These are phyloP conservation scores for Populus tremula DNA, from an alignment of 345 rosid genomes.

Conservation along the genomic window DNA sequence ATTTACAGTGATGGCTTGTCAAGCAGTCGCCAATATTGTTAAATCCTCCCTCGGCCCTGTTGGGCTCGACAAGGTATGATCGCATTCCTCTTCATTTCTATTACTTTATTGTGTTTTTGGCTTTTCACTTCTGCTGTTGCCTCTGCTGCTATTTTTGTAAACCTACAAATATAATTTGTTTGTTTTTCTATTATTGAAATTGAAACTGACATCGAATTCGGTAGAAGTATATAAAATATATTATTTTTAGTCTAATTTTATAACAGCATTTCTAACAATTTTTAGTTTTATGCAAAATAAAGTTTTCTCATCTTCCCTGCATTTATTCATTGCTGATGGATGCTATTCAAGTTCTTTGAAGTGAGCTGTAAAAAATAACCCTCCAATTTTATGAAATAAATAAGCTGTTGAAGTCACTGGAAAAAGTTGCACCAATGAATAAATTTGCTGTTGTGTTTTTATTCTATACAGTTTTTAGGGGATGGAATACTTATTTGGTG, in stretches of 20 bases:
- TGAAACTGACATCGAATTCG: neutral
- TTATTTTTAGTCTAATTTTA: too few species aligned
- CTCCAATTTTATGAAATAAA: too few species aligned
- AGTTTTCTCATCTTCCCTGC: too few species aligned
- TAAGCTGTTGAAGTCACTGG: too few species aligned
- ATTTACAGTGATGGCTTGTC: conserved; percentile 74
- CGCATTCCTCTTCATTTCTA: neutral
- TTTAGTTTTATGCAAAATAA: too few species aligned
- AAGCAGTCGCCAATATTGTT: conserved; percentile 92
- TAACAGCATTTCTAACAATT: too few species aligned
- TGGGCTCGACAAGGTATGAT: conserved; percentile 91
- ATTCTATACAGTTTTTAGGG: neutral
- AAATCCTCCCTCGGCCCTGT: conserved; percentile 96
- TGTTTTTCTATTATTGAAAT: neutral
- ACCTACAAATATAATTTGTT: neutral
- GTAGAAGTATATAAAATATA: neutral
- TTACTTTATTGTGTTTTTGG: neutral
- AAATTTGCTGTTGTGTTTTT: neutral
- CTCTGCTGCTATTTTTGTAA: neutral
- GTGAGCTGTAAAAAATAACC: too few species aligned
- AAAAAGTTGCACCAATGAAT: too few species aligned
- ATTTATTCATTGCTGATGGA: too few species aligned
- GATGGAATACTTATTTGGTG: neutral
- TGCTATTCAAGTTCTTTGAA: too few species aligned
- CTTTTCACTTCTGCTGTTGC: neutral